Percentiles rank a stretch among this genome's conserved stretches.
These are phyloP conservation scores for Aspergillus sergii DNA, from an alignment of 2,329 filamentous ascomycete species.

Conservation along the genomic window DNA sequence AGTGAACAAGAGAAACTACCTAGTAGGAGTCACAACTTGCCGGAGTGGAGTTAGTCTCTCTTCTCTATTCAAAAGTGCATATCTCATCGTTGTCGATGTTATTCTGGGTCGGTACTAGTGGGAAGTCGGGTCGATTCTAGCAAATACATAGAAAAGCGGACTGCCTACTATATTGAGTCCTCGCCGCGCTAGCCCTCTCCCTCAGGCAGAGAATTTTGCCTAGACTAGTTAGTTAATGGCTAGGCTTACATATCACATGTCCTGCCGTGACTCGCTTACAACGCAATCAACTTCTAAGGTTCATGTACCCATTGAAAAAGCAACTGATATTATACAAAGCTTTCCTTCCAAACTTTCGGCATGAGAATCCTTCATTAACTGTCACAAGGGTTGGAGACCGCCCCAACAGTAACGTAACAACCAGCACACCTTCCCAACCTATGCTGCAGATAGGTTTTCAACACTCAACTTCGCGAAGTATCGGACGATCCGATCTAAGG, in stretches of 20 bases:
- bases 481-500: conserved; percentile 15
- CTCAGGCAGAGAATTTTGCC: not conserved
- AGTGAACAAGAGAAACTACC: not conserved
- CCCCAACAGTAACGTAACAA: conserved; percentile 10
- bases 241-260: not conserved
- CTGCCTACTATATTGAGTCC: not conserved
- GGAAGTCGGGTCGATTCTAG: not conserved
- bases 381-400: not conserved
- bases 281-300: not conserved
- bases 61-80: not conserved
- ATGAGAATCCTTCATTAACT: conserved; percentile 7
- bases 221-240: not conserved
- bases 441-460: conserved; percentile 38
- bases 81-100: not conserved
- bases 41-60: not conserved
- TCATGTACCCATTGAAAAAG: conserved; percentile 5
- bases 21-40: not conserved
- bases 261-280: not conserved
- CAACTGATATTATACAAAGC: conserved; percentile 5
- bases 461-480: conserved; percentile 23
- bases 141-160: not conserved
- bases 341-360: conserved; percentile 4
- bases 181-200: not conserved
- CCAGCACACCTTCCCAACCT: conserved; percentile 21
- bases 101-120: not conserved